phyloP scores from a whole-genome alignment of 768 basidiomycete genomes.

The Tricholoma bakamatsutake region DNA sequence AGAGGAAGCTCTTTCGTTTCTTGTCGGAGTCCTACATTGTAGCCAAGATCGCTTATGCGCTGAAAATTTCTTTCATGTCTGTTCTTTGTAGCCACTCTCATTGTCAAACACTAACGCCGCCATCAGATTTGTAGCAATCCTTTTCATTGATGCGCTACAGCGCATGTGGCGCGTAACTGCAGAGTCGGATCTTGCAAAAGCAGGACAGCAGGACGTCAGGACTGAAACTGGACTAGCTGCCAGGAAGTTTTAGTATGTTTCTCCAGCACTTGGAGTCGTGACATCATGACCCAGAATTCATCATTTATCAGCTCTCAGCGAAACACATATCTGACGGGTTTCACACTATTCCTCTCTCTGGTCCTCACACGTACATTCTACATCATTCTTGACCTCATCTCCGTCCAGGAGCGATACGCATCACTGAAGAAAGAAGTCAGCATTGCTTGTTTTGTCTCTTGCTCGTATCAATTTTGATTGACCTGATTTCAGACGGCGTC shows the following conservation, averaged over 20 bases:
- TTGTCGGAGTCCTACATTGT: constrained; percentile 62
- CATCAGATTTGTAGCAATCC: constrained; percentile 69
- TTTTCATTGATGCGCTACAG: constrained; percentile 90
- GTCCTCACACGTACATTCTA: constrained; percentile 91
- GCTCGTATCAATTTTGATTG: not conserved
- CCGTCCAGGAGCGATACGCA: constrained; percentile 82
- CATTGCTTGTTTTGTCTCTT: not conserved
- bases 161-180: constrained; percentile 82
- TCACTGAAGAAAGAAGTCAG: constrained; percentile 64
- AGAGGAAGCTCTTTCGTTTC: constrained; percentile 68
- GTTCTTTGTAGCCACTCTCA: constrained; percentile 21
- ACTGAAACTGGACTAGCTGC: constrained; percentile 88
- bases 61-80: constrained; percentile 94
- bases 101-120: not conserved
- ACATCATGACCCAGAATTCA: not conserved
- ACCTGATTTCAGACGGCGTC: constrained; percentile 9
- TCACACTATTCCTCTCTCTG: constrained; percentile 92
- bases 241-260: constrained; percentile 82
- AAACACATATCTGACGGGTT: constrained; percentile 90
- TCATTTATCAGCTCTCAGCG: constrained; percentile 64
- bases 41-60: constrained; percentile 82
- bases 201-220: constrained; percentile 52
- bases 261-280: not conserved
- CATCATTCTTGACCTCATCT: constrained; percentile 87
- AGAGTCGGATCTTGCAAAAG: constrained; percentile 64